Evolutionary conservation across 176 grass and related monocot genomes (phyloP), one percentile per base, ranked within the genome.

Genomic region (Eleusine indica): DNA sequence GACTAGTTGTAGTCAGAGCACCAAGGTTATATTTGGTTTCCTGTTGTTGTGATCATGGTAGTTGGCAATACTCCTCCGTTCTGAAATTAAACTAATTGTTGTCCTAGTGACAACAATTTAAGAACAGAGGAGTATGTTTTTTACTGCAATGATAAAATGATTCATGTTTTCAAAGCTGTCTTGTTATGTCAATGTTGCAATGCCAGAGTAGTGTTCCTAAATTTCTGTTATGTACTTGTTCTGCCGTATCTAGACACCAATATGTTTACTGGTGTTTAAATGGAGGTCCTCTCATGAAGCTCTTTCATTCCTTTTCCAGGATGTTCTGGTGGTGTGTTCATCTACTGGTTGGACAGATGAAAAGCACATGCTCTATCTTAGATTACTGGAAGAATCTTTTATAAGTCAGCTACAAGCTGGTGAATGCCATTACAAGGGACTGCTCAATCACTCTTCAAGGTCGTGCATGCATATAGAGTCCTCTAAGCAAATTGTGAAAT

Each of bases 311-410:
- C 5, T 65, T 3, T 77, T 54, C 54, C 91, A 99, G 93, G 86
- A 76, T 37, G 44, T 78, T 70, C 25, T 64, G 28, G 82, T 80
- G 66, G 76, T 80, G 48, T 85, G 83, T 63, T 87, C 87, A 8
- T 90, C 89, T 52, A 86, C 72, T 61, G 88, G 89, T 70, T 99
- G 96, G 93, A 99, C 89, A 38, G 81, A 99, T 81, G 89, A 92
- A 80, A 99, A 91, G 69, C 96, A 99, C 80, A 89, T 68, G 85
- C 81, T 87, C 15, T 99, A 96, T 90, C 91, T 99, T 16, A 85
- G 62, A 70, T 88, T 89, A 47, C 46, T 96, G 54, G 93, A 99
- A 74, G 85, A 92, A 87, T 90, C 89, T 6, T 99, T 99, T 70
- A 67, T 94, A 14, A 79, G 72, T 68, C 83, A 87, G 62, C 69